Base-by-base conservation (phyloP, 306 rosid genomes). In the Benincasa hispida region DNA sequence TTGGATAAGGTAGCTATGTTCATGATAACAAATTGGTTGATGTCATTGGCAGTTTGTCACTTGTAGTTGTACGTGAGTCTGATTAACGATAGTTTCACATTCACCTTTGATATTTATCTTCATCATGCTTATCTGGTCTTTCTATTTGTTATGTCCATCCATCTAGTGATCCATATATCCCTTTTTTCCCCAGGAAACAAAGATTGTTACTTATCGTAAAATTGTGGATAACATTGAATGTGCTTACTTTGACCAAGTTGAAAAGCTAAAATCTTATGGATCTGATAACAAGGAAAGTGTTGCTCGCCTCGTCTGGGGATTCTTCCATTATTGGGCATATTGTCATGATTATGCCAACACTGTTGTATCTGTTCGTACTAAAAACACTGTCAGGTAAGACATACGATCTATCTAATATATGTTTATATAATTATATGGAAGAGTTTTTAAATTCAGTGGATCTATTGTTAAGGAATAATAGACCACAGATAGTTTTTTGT, bases 301-400 rank as follows among this genome's bases (percentile, higher is more conserved):
- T 84, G 87, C 91, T 81, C 92, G 85, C 69, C 96, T 94, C 50
- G 97, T 94, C 80, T 89, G 97, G 97, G 96, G 86, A 8, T 94
- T 94, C 85, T 94, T 94, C 90, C 79, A 84, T 80, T 92, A 94
- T 79, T 94, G 99, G 99, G 99, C 99, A 27, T 94, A 90, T 81
- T 39, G 88, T 74, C 99, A 94, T 83, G 99, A 94, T 81, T 94
- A 90, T 41, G 84, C 97, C 56, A 86, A 86, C 76, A 25, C 94
- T 5, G 99, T 94, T 65, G 80, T 94, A 83, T 94, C 99, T 58
- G 90, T 94, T 9, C 99, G 99, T 72, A 84, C 89, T 5, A 96
- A 94, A 90, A 84, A 81, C 74, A 79, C 87, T 80, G 79, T 92
- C 86, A 94, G 97, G 99, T 92, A 78, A 76, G 83, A 59, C 70